phyloP scores from a whole-genome alignment of 2,329 filamentous ascomycete species.

The Metarhizium rileyi region DNA sequence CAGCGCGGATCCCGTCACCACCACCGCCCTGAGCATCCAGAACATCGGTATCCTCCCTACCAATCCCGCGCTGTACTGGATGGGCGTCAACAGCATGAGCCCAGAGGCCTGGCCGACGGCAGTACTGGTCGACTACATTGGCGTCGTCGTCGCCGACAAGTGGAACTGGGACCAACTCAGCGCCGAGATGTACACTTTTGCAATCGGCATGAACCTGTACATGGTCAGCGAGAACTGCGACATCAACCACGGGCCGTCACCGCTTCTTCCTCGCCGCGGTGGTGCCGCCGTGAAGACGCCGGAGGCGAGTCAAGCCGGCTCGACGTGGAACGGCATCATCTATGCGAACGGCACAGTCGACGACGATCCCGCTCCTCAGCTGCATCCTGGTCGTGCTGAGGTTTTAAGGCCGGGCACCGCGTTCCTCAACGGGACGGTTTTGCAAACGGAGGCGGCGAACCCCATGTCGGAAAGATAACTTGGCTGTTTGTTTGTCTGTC shows the following conservation, averaged over 20 bases:
- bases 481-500: not conserved
- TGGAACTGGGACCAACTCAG: slow-evolving; percentile 18
- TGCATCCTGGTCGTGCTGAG: slow-evolving; percentile 12
- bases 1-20: slow-evolving; percentile 16
- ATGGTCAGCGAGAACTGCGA: slow-evolving; percentile 24
- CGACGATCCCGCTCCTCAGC: slow-evolving; percentile 13
- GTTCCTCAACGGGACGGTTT: slow-evolving; percentile 15
- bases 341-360: slow-evolving; percentile 20
- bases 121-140: slow-evolving; percentile 22
- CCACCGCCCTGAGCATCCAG: slow-evolving; percentile 18
- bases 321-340: slow-evolving; percentile 20
- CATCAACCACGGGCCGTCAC: slow-evolving; percentile 11
- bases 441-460: slow-evolving; percentile 9
- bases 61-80: slow-evolving; percentile 26
- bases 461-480: not conserved
- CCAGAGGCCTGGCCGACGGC: slow-evolving; percentile 21
- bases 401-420: slow-evolving; percentile 17
- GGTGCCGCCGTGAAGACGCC: not conserved
- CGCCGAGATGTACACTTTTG: slow-evolving; percentile 22
- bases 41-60: slow-evolving; percentile 20
- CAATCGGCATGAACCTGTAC: slow-evolving; percentile 19
- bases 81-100: slow-evolving; percentile 19
- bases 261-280: slow-evolving; percentile 15
- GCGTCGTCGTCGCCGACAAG: slow-evolving; percentile 17
- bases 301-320: not conserved